These are phyloP conservation scores for Pulveroboletus sp. DNA, from an alignment of 768 basidiomycete genomes.

Conservation along the genomic window DNA sequence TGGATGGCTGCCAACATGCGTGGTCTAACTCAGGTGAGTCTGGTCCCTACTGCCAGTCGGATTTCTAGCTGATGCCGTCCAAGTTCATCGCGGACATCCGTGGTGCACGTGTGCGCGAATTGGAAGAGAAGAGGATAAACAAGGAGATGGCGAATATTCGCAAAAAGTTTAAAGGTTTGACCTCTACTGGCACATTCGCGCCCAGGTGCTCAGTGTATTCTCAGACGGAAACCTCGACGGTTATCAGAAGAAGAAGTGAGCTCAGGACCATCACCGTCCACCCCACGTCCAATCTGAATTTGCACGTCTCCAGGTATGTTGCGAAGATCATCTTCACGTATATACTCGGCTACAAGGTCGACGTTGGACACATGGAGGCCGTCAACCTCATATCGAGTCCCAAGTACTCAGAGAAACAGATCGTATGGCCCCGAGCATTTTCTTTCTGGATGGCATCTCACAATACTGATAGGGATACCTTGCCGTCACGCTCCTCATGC, in stretches of 20 bases:
- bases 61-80: conserved; percentile 5
- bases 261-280: conserved; percentile 10
- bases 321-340: conserved; percentile 99
- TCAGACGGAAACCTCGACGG: conserved; percentile 82
- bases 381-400: conserved; percentile 93
- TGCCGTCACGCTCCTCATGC: conserved; percentile 94
- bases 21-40: conserved; percentile 81
- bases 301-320: conserved; percentile 64
- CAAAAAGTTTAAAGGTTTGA: conserved; percentile 92
- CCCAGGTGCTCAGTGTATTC: conserved; percentile 5
- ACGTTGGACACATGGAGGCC: conserved; percentile 98
- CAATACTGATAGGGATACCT: conserved; percentile 75
- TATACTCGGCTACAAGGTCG: conserved; percentile 98
- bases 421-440: conserved; percentile 51
- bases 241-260: conserved; percentile 90
- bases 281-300: conserved; percentile 15
- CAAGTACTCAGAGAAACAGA: conserved; percentile 99
- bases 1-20: conserved; percentile 88
- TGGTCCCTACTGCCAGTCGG: neutral
- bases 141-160: conserved; percentile 99
- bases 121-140: conserved; percentile 98
- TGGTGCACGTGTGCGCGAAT: conserved; percentile 90
- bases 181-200: conserved; percentile 4
- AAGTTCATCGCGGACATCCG: conserved; percentile 99
- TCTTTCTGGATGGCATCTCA: neutral